Percentiles rank a stretch among this genome's conserved stretches.
Conservation (phyloP, 2,329 filamentous ascomycete species). For the Trichoderma endophyticum region DNA sequence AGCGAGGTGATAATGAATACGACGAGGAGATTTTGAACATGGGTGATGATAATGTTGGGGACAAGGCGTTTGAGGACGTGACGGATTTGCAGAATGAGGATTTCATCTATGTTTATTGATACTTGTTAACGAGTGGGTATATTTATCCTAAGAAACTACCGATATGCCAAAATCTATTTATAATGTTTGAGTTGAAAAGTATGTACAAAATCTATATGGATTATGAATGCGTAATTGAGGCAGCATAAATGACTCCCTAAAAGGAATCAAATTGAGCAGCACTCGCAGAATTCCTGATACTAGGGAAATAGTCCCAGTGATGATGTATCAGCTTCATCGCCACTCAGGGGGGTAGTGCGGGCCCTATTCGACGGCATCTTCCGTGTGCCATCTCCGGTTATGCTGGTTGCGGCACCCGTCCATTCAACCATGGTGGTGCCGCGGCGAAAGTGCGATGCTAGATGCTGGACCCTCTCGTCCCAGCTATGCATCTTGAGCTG, state of each 20-base stretch:
- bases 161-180: not conserved
- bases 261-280: not conserved
- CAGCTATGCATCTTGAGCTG: slow-evolving; percentile 35
- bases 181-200: not conserved
- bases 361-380: not conserved
- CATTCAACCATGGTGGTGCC: slow-evolving; percentile 43
- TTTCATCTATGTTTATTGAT: slow-evolving; percentile 54
- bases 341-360: not conserved
- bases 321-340: slow-evolving; percentile 4
- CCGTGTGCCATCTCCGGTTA: slow-evolving; percentile 27
- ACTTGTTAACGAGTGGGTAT: slow-evolving; percentile 2
- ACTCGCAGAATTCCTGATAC: not conserved
- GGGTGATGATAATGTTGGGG: slow-evolving; percentile 30
- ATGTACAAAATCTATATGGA: not conserved
- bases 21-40: slow-evolving; percentile 26
- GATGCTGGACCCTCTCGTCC: slow-evolving; percentile 37
- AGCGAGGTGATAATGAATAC: not conserved
- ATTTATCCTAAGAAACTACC: not conserved
- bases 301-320: not conserved
- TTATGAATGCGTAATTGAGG: not conserved
- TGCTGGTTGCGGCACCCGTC: slow-evolving; percentile 41
- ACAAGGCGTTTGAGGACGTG: slow-evolving; percentile 46
- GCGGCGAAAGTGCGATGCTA: slow-evolving; percentile 42
- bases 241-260: not conserved
- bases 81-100: slow-evolving; percentile 60